Base-by-base conservation (phyloP, 1,284 basidiomycete genomes). In the Boletus sp. region DNA sequence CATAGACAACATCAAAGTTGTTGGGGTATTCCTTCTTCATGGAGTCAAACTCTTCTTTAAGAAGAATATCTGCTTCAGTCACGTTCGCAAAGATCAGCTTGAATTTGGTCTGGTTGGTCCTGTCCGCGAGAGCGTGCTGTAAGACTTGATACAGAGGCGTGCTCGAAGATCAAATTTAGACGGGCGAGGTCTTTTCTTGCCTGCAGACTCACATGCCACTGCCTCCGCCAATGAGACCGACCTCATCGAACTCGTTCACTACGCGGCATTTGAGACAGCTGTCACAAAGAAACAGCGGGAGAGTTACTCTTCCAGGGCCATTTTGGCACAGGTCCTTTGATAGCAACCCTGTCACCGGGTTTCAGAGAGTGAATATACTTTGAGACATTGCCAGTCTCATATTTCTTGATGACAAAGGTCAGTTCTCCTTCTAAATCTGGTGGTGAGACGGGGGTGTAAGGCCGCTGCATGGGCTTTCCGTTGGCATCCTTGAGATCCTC, bases 241-340 rank as follows among this genome's bases (percentile, higher is more conserved):
- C 89, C 67, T 93, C 80, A 55, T 96, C 91, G 64, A 94, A 90
- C 73, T 92, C 85, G 76, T 96, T 95, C 67, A 83, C 90, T 92
- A 65, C 4, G 46, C 13, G 56, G 21, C 16, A n/a, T 61, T 55
- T 35, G 61, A 49, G 50, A 30, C 19, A 17, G 21, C 50, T 8
- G 21, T 38, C 52, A 52, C 11, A 49, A 19, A 33, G 46, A 35
- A 52, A 44, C 7, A 44, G 30, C 28, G 31, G 38, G 53, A 46
- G 27, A 73, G 76, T 55, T 62, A 90, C 90, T 78, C 76, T 92
- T 86, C 82, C 90, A 95, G 44, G 87, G 82, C 79, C 89, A 91
- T 78, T 97, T 98, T 61, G 79, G 73, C 64, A 96, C 86, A 19
- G 95, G 95, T 21, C 94, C 97, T 81, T 99, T 99, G 79, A 99